Conservation (phyloP, 371 early-diverging fungal species). For the Saksenaea oblongispora region DNA sequence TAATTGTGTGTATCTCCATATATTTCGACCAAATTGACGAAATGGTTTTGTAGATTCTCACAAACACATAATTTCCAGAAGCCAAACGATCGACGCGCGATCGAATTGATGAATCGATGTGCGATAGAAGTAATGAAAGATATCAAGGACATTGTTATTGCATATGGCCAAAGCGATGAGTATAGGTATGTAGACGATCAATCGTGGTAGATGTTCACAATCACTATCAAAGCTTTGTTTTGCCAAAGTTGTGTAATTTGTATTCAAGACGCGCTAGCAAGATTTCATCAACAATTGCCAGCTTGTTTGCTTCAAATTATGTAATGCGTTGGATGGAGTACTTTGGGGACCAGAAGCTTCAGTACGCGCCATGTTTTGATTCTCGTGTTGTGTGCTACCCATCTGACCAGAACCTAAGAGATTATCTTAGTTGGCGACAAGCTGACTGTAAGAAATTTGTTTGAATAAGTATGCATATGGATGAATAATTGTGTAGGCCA, state of each 20-base stretch:
- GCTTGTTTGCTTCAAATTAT: slow-evolving; percentile 86
- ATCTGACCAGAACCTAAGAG: slow-evolving; percentile 73
- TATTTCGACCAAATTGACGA: background rate
- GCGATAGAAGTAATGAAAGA: slow-evolving; percentile 81
- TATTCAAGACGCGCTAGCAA: slow-evolving; percentile 87
- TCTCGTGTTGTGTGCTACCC: slow-evolving; percentile 90
- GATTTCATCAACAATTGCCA: slow-evolving; percentile 81
- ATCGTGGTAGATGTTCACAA: background rate
- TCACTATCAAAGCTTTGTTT: slow-evolving; percentile 65
- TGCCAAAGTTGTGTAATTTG: slow-evolving; percentile 64
- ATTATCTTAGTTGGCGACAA: slow-evolving; percentile 95
- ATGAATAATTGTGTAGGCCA: slow-evolving; percentile 49
- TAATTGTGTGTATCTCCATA: slow-evolving; percentile 17
- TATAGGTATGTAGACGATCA: slow-evolving; percentile 59
- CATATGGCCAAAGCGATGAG: slow-evolving; percentile 96
- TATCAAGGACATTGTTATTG: slow-evolving; percentile 80
- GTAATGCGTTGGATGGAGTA: slow-evolving; percentile 80
- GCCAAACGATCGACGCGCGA: slow-evolving; percentile 88
- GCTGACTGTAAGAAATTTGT: slow-evolving; percentile 74
- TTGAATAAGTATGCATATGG: background rate
- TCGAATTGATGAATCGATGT: slow-evolving; percentile 85
- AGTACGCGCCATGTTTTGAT: slow-evolving; percentile 91
- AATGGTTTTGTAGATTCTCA: slow-evolving; percentile 65
- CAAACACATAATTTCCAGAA: slow-evolving; percentile 82
- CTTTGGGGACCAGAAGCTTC: slow-evolving; percentile 65